A percentile compares a stretch with the other conserved stretches of the same genome.
phyloP scores from a whole-genome alignment of 768 basidiomycete species.

The Omphalotus guepiniiformis region DNA sequence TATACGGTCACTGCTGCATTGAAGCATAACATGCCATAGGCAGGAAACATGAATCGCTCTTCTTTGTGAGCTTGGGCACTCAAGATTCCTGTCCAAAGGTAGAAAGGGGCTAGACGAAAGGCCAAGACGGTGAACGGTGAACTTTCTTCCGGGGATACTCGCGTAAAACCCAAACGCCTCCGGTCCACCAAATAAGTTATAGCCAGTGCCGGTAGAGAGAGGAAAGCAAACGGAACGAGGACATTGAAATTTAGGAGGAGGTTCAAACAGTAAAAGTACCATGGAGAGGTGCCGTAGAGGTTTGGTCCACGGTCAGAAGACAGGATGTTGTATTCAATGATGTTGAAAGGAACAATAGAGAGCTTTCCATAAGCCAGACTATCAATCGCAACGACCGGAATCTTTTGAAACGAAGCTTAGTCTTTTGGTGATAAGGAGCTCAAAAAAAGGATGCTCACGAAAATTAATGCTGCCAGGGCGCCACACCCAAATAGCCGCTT shows the following conservation, averaged over 20 bases:
- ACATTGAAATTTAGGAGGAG: constrained; percentile 94
- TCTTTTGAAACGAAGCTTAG: constrained; percentile 39
- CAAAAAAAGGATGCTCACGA: constrained; percentile 40
- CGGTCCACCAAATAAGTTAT: constrained; percentile 74
- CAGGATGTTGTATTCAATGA: constrained; percentile 90
- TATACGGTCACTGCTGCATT: constrained; percentile 91
- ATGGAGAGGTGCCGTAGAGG: constrained; percentile 89
- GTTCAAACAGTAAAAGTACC: constrained; percentile 84
- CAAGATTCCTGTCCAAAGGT: constrained; percentile 85
- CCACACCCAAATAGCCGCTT: constrained; percentile 51
- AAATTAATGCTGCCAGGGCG: constrained; percentile 51
- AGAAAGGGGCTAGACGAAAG: constrained; percentile 80
- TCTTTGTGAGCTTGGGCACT: constrained; percentile 90
- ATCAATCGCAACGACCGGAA: constrained; percentile 82
- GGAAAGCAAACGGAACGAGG: constrained; percentile 71
- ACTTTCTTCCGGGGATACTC: constrained; percentile 52
- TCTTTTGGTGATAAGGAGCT: not conserved
- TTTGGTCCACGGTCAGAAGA: constrained; percentile 76
- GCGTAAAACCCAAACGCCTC: constrained; percentile 62
- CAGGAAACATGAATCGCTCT: constrained; percentile 98
- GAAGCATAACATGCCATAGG: constrained; percentile 87
- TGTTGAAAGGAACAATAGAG: constrained; percentile 87
- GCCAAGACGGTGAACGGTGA: constrained; percentile 77
- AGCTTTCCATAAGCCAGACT: constrained; percentile 81
- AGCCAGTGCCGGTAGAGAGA: constrained; percentile 73